Evolutionary conservation across 257 asterid species (phyloP).

Genomic region (Gentiana macrophylla): DNA sequence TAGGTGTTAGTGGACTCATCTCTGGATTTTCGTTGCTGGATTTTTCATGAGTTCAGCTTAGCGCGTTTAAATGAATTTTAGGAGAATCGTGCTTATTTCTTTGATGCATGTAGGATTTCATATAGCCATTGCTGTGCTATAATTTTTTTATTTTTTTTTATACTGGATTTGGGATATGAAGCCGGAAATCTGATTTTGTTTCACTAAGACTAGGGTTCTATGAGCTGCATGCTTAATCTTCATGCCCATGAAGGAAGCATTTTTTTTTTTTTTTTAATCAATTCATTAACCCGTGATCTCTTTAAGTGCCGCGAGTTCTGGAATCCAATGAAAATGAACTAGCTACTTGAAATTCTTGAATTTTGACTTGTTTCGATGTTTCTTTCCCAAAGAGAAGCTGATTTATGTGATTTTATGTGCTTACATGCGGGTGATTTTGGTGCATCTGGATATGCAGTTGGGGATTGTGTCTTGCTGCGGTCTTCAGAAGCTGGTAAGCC

Average conservation of each 20-base stretch:
- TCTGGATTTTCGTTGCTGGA: neutral
- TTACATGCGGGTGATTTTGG: too few species aligned
- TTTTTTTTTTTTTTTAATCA: too few species aligned
- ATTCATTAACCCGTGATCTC: too few species aligned
- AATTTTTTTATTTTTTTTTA: neutral
- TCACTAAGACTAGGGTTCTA: neutral
- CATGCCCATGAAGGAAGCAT: conserved; percentile 5
- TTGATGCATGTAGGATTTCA: too few species aligned
- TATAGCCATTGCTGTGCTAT: neutral
- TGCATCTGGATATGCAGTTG: conserved; percentile 25
- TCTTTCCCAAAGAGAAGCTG: too few species aligned
- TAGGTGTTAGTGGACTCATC: too few species aligned
- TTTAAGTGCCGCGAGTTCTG: too few species aligned
- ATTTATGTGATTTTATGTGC: too few species aligned
- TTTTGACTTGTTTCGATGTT: too few species aligned
- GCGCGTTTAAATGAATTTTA: conserved; percentile 8
- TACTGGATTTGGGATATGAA: neutral
- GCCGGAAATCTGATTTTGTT: neutral
- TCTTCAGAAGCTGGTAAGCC: conserved; percentile 29
- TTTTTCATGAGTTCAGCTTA: neutral
- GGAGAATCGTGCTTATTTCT: too few species aligned
- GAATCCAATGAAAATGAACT: too few species aligned
- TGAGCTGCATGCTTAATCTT: neutral
- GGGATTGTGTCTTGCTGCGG: conserved; percentile 53
- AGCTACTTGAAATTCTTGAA: too few species aligned